Conservation (phyloP, 2,329 filamentous ascomycete species). For the Ustilaginoidea virens region DNA sequence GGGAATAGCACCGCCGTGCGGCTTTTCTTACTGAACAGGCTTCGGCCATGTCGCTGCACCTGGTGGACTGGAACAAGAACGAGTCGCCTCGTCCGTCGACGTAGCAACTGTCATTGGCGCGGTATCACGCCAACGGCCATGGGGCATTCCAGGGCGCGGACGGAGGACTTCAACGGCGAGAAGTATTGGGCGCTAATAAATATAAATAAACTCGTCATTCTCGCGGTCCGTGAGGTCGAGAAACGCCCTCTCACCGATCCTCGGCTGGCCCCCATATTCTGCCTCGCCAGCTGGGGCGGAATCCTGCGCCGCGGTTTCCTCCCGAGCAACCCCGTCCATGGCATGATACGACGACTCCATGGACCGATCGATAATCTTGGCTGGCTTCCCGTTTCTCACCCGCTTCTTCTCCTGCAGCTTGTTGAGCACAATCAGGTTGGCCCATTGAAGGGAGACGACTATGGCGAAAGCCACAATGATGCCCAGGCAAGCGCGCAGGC, state of each 20-base stretch:
- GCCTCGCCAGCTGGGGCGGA: conserved; percentile 9
- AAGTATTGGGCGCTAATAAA: too few species aligned
- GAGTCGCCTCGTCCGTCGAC: too few species aligned
- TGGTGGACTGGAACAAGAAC: too few species aligned
- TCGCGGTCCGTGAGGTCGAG: conserved; percentile 47
- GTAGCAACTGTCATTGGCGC: too few species aligned
- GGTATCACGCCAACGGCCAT: too few species aligned
- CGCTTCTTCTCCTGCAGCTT: conserved; percentile 37
- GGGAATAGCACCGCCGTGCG: too few species aligned
- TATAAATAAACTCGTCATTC: conserved; percentile 55
- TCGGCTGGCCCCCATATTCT: conserved; percentile 6
- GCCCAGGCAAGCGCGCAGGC: conserved; percentile 37
- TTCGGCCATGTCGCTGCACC: too few species aligned
- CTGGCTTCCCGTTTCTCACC: conserved; percentile 43
- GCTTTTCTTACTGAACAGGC: too few species aligned
- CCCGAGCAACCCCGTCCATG: conserved; percentile 4
- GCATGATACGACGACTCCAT: conserved; percentile 38
- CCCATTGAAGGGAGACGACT: conserved; percentile 36
- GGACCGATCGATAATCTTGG: conserved; percentile 40
- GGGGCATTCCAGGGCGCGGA: too few species aligned
- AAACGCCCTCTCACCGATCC: conserved; percentile 33
- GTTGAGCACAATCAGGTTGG: conserved; percentile 40
- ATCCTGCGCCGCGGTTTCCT: conserved; percentile 10
- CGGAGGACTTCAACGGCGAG: too few species aligned
- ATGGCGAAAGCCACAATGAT: conserved; percentile 38